Percentiles rank a stretch among this genome's conserved stretches.
phyloP scores from a whole-genome alignment of 176 grass and related monocot genomes.

The Cenchrus americanus region DNA sequence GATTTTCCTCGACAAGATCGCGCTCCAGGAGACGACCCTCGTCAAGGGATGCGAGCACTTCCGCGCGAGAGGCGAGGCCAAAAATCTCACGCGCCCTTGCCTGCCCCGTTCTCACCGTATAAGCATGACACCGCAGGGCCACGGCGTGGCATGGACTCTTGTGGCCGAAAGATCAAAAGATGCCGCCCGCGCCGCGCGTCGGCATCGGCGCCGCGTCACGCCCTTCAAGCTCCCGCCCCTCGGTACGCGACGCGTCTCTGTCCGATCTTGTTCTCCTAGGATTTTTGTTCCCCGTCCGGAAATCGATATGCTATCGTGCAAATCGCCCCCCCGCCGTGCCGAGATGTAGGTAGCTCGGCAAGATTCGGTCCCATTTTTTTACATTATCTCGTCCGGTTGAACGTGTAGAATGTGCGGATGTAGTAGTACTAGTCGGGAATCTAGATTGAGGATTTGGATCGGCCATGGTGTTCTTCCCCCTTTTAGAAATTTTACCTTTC shows the following conservation, averaged over 20 bases:
- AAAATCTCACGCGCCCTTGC: neutral
- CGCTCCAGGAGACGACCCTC: too few species aligned
- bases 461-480: neutral
- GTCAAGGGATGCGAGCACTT: too few species aligned
- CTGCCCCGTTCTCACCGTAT: neutral
- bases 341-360: neutral
- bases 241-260: conserved; percentile 27
- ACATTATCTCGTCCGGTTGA: neutral
- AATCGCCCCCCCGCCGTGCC: neutral
- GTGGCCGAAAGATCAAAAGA: neutral
- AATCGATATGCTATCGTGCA: neutral
- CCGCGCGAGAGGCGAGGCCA: neutral
- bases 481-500: neutral
- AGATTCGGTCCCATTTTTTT: neutral
- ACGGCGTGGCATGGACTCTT: conserved; percentile 4
- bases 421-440: neutral
- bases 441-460: neutral
- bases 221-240: conserved; percentile 68
- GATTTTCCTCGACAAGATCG: too few species aligned
- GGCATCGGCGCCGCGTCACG: conserved; percentile 4
- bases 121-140: conserved; percentile 8
- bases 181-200: neutral
- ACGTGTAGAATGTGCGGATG: neutral
- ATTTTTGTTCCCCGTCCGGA: neutral
- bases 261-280: conserved; percentile 5